phyloP scores from a whole-genome alignment of 768 basidiomycete species.

The Calvatia gigantea region DNA sequence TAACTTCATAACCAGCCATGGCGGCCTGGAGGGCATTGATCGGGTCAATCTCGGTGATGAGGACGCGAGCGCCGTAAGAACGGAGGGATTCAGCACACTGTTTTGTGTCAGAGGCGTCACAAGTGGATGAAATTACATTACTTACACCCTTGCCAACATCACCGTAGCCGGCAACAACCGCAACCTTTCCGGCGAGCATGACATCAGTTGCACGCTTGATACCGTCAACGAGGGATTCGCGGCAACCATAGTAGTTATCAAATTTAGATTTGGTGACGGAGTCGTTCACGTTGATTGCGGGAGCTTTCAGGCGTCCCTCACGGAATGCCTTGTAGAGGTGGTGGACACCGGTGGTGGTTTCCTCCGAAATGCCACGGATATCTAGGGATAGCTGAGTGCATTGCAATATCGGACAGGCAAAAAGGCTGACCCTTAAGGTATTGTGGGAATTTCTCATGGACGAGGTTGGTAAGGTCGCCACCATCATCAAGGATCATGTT shows the following conservation, averaged over 20 bases:
- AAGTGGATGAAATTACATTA: conserved; percentile 19
- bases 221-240: conserved; percentile 98
- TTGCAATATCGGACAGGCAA: background rate
- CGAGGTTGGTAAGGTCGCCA: conserved; percentile 91
- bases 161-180: conserved; percentile 97
- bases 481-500: conserved; percentile 99
- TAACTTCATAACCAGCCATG: conserved; percentile 99
- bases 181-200: conserved; percentile 99
- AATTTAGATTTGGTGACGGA: conserved; percentile 99
- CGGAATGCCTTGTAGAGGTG: conserved; percentile 98
- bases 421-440: conserved; percentile 60
- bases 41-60: conserved; percentile 98
- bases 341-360: conserved; percentile 99
- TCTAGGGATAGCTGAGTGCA: conserved; percentile 36
- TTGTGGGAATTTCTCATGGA: conserved; percentile 96
- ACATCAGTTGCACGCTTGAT: conserved; percentile 99
- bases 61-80: conserved; percentile 95
- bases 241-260: conserved; percentile 98
- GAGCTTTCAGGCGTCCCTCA: conserved; percentile 92
- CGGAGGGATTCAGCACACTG: conserved; percentile 96
- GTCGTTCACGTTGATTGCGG: conserved; percentile 99
- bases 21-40: conserved; percentile 99
- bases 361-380: conserved; percentile 94
- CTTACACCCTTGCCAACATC: conserved; percentile 98
- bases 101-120: background rate